Percentiles rank a stretch among this genome's conserved stretches.
phyloP scores from a whole-genome alignment of 176 grass and related monocot genomes.

The Alloteropsis semialata region DNA sequence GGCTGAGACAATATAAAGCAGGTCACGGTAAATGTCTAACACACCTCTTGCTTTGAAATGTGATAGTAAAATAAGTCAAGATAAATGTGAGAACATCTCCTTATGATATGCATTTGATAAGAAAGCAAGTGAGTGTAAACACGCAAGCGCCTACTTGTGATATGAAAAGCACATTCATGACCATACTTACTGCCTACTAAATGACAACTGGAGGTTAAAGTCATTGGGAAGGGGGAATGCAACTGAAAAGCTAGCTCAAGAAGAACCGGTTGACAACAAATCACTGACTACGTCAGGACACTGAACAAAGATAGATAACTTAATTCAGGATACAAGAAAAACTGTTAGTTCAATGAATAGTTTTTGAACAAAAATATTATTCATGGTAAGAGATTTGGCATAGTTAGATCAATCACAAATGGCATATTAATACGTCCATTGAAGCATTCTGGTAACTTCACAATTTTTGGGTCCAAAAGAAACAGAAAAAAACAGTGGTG shows the following conservation, averaged over 20 bases:
- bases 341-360: not conserved
- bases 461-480: not conserved
- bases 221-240: not conserved
- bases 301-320: slow-evolving; percentile 13
- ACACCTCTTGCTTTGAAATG: not conserved
- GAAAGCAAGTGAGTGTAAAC: slow-evolving; percentile 1
- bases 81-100: not conserved
- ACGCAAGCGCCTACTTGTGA: not conserved
- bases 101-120: not conserved
- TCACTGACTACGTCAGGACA: not conserved
- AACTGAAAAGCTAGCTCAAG: not conserved
- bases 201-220: not conserved
- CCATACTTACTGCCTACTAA: not conserved
- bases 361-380: not conserved
- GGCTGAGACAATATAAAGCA: not conserved
- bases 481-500: not conserved
- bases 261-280: not conserved
- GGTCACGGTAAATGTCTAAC: not conserved
- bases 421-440: not conserved
- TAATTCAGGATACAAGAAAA: not conserved
- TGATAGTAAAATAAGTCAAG: not conserved
- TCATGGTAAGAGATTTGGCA: not conserved
- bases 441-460: not conserved
- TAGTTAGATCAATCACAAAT: not conserved
- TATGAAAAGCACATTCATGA: slow-evolving; percentile 1